Evolutionary conservation across 768 basidiomycete species (phyloP), one percentile per base, ranked within the genome.

Genomic region (Lactifluus subvellereus): DNA sequence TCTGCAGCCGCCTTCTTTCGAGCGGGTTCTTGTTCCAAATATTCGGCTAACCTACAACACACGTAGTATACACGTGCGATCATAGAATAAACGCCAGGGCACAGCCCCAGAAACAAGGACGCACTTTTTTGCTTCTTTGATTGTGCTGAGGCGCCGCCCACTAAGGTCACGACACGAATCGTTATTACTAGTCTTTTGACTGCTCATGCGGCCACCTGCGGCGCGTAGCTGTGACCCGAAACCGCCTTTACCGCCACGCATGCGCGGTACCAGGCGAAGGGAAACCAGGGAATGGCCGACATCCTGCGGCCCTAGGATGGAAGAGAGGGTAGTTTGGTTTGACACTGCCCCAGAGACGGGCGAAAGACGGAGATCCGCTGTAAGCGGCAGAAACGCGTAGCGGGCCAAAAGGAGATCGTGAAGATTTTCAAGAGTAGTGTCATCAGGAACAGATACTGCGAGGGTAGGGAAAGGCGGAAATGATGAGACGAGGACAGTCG

Each of bases 211-310:
- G 13, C 97, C 96, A 67, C 97, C 97, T 14, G 96, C 96, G 0
- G 97, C 96, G 73, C 97, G 84, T 67, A 99, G 80, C 77, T 98
- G 94, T 18, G 89, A 91, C 4, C 97, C 97, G 71, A 99, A 98
- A 38, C 96, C 97, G 73, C 97, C 96, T 76, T 98, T 99, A 20
- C 97, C 97, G 54, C 96, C 96, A 3, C 80, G 79, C 7, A 98
- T 71, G 30, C 87, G 79, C 0, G 92, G 88, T 1, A 82, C 77
- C n/a, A 96, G 78, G 0, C 91, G 82, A 1, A 98, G 77, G 2
- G 81, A 79, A n/a, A 93, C 77, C 32, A 89, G 74, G 43, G 63
- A 58, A 32, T 71, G 69, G 7, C 65, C 67, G 35, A 71, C 69
- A 20, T 60, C 69, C 37, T 69, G 69, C 8, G 72, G 60, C 30